Evolutionary conservation across 495 filamentous ascomycete species (phyloP).

Genomic region (Rhypophila decipiens): DNA sequence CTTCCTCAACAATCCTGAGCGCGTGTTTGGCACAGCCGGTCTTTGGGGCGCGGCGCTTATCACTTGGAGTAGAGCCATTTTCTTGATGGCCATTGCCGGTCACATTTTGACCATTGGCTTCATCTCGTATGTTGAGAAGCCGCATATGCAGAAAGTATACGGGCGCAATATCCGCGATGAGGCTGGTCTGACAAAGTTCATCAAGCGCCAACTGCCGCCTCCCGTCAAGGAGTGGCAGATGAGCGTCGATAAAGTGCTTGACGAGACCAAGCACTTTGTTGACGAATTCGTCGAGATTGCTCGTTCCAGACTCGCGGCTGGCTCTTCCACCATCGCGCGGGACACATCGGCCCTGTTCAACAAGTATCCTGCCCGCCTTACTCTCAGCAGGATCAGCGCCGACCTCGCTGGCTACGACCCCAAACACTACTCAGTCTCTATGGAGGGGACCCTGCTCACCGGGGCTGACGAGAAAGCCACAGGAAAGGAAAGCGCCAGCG

Average conservation of each 20-base stretch:
- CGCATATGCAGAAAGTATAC: slow-evolving; percentile 98
- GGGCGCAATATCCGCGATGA: slow-evolving; percentile 75
- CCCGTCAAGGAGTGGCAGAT: slow-evolving; percentile 65
- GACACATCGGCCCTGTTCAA: slow-evolving; percentile 86
- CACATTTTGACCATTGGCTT: slow-evolving; percentile 81
- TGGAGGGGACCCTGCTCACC: slow-evolving; percentile 59
- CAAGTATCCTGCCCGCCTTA: slow-evolving; percentile 82
- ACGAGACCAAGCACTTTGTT: slow-evolving; percentile 76
- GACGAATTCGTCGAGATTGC: slow-evolving; percentile 87
- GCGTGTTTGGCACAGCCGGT: slow-evolving; percentile 88
- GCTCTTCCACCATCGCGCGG: slow-evolving; percentile 77
- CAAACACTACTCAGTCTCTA: slow-evolving; percentile 69
- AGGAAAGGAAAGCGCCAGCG: slow-evolving; percentile 40
- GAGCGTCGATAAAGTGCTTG: slow-evolving; percentile 80
- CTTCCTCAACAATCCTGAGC: slow-evolving; percentile 94
- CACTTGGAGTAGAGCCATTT: slow-evolving; percentile 76
- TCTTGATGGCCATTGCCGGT: slow-evolving; percentile 75
- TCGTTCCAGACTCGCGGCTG: slow-evolving; percentile 78
- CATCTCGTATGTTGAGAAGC: slow-evolving; percentile 89
- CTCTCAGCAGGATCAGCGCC: slow-evolving; percentile 71
- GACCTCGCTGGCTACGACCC: slow-evolving; percentile 81
- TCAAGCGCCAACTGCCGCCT: slow-evolving; percentile 83
- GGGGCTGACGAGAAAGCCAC: slow-evolving; percentile 45
- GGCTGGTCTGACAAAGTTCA: slow-evolving; percentile 83
- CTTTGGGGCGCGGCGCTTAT: slow-evolving; percentile 94